These are phyloP conservation scores for Nicotiana undulata DNA, from an alignment of 257 asterid genomes.

Conservation along the genomic window DNA sequence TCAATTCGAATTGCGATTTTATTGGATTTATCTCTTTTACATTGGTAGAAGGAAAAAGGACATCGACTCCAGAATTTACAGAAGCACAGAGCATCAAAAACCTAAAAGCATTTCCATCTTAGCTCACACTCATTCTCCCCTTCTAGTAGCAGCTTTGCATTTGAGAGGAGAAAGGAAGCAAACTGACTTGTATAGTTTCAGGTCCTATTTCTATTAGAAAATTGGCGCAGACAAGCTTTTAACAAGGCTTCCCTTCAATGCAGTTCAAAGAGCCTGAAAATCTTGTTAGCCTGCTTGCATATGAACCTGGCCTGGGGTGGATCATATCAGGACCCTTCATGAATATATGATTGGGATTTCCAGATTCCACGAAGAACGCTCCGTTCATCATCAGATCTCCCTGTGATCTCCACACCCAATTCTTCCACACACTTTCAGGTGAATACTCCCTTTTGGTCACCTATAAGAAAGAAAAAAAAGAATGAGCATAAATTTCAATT, in stretches of 20 bases:
- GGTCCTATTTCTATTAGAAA: background rate
- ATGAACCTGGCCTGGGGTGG: constrained; percentile 40
- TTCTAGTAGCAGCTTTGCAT: background rate
- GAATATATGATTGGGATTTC: constrained; percentile 40
- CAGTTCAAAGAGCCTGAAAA: constrained; percentile 60
- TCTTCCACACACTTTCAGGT: constrained; percentile 51
- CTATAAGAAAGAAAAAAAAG: constrained; percentile 16
- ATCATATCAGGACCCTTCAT: constrained; percentile 18
- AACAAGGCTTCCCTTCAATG: constrained; percentile 21
- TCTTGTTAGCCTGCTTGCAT: constrained; percentile 26
- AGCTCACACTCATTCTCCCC: constrained; percentile 14
- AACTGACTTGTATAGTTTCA: background rate
- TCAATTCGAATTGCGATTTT: background rate
- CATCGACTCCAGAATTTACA: background rate
- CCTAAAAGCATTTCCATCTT: background rate
- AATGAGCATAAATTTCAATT: background rate
- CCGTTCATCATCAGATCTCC: constrained; percentile 64
- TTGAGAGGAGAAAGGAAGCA: constrained; percentile 12
- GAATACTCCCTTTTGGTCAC: constrained; percentile 70
- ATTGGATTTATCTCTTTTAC: background rate
- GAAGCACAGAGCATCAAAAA: constrained; percentile 4
- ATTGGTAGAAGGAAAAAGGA: background rate
- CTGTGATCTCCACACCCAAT: constrained; percentile 77
- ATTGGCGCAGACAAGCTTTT: background rate
- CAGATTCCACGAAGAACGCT: constrained; percentile 70